Percentiles rank a stretch among this genome's conserved stretches.
Evolutionary conservation across 768 basidiomycete species (phyloP).

Genomic region (Mycena crocata): DNA sequence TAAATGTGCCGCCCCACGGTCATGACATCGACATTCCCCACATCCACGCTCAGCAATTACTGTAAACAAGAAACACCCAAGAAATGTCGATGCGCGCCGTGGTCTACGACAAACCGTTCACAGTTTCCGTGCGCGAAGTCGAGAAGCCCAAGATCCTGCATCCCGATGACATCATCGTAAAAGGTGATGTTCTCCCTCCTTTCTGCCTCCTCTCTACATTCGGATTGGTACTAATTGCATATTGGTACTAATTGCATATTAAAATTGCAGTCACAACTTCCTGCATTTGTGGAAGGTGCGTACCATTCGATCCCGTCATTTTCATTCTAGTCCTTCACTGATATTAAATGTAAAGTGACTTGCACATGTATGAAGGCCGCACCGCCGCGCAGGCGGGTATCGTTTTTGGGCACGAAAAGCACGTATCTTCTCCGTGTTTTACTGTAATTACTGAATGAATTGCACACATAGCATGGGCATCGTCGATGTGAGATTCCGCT

Average conservation of each 20-base stretch:
- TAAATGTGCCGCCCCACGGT: not conserved
- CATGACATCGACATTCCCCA: not conserved
- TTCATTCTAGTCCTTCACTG: no score
- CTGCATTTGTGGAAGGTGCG: slow-evolving; percentile 63
- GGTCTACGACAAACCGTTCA: slow-evolving; percentile 64
- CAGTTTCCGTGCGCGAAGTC: slow-evolving; percentile 59
- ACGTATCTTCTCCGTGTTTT: slow-evolving; percentile 8
- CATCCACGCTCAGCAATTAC: not conserved
- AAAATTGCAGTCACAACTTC: slow-evolving; percentile 58
- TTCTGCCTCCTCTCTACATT: no score
- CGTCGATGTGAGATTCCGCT: slow-evolving; percentile 50
- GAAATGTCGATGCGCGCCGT: slow-evolving; percentile 62
- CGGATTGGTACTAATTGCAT: no score
- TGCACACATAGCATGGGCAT: slow-evolving; percentile 56
- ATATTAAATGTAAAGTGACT: no score
- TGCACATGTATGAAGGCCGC: slow-evolving; percentile 70
- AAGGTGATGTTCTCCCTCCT: slow-evolving; percentile 42
- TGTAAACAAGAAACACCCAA: not conserved
- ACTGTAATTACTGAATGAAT: not conserved
- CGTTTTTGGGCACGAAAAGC: slow-evolving; percentile 69
- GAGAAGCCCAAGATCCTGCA: slow-evolving; percentile 59
- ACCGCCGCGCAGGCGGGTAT: slow-evolving; percentile 62
- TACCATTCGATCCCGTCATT: no score
- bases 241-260: not conserved
- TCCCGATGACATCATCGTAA: slow-evolving; percentile 66